Conservation (phyloP, 2,329 filamentous ascomycete species). For the Massarina eburnea region DNA sequence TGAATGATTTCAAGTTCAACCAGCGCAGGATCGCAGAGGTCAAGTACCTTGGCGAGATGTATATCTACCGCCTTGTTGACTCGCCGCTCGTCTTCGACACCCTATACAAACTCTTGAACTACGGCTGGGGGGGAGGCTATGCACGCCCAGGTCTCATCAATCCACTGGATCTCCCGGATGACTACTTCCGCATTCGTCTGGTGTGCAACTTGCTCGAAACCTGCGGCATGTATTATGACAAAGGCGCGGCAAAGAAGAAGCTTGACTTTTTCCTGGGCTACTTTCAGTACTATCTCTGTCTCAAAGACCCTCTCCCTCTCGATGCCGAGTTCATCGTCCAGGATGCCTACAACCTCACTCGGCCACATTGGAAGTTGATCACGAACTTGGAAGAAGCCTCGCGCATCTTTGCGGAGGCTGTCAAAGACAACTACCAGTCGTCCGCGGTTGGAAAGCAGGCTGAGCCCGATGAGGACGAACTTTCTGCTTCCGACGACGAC, state of each 20-base stretch:
- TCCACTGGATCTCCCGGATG: constrained; percentile 82
- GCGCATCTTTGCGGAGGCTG: constrained; percentile 81
- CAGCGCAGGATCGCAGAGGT: constrained; percentile 93
- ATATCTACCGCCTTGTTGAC: constrained; percentile 96
- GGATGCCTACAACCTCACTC: constrained; percentile 80
- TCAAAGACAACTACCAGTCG: constrained; percentile 84
- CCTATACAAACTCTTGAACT: constrained; percentile 91
- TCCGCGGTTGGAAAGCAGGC: constrained; percentile 68
- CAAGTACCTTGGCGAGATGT: constrained; percentile 93
- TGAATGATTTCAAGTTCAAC: constrained; percentile 97
- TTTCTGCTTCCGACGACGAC: constrained; percentile 76
- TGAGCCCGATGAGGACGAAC: constrained; percentile 73
- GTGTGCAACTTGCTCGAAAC: constrained; percentile 90
- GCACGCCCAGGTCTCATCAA: constrained; percentile 77
- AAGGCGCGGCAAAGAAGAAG: constrained; percentile 92
- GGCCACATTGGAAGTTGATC: constrained; percentile 91
- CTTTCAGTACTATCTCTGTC: constrained; percentile 94
- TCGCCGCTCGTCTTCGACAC: constrained; percentile 94
- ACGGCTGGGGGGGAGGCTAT: constrained; percentile 81
- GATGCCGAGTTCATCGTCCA: constrained; percentile 96
- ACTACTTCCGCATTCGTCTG: constrained; percentile 93
- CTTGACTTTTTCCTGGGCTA: constrained; percentile 96
- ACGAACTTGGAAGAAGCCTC: constrained; percentile 80
- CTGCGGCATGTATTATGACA: constrained; percentile 93
- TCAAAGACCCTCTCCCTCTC: constrained; percentile 88